Base-by-base conservation (phyloP, 139 green algal genomes). In the Chlamydomonas eustigma region DNA sequence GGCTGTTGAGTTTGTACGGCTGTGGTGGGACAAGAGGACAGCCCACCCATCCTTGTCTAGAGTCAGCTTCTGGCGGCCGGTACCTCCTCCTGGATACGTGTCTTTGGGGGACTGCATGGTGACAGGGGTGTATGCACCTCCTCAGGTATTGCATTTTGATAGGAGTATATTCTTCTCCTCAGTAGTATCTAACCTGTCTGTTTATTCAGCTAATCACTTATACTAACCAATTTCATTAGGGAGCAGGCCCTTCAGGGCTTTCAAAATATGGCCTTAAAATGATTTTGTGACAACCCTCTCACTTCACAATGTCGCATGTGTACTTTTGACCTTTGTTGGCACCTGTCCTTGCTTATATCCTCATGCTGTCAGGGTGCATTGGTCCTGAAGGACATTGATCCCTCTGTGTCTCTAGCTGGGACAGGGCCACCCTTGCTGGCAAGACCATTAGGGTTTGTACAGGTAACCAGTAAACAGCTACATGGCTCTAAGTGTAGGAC, bases 31-130 rank as follows among this genome's bases (percentile, higher is more conserved):
- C 32, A 74, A 74, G 35, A 12, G 50, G 22, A n/a, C 63, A 1
- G 0, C 52, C 2, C 28, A 37, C 5, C 67, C 76, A 1, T 64
- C 76, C 1, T 1, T 5, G 18, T 73, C 32, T 22, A 44, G 70
- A 2, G 74, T 83, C 28, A 80, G 66, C 75, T 83, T 89, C 73
- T 89, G 84, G 84, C 66, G 90, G 0, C 86, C 92, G 1, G 38
- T 87, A 2, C 80, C 92, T 3, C 91, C 92, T 0, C 67, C 82
- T 1, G 92, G 92, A 50, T 97, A 94, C 51, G 79, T 90, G 0
- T 78, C 76, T 8, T 81, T 93, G 38, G 90, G 89, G 18, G 90
- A 95, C 76, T 89, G 80, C 67, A 83, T 88, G 39, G 76, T 81
- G 0, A 63, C 70, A 0, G 89, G 89, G 25, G 64, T 86, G 72